Conservation (phyloP, 1,139 yeast species). For the Wickerhamomyces sp. region DNA sequence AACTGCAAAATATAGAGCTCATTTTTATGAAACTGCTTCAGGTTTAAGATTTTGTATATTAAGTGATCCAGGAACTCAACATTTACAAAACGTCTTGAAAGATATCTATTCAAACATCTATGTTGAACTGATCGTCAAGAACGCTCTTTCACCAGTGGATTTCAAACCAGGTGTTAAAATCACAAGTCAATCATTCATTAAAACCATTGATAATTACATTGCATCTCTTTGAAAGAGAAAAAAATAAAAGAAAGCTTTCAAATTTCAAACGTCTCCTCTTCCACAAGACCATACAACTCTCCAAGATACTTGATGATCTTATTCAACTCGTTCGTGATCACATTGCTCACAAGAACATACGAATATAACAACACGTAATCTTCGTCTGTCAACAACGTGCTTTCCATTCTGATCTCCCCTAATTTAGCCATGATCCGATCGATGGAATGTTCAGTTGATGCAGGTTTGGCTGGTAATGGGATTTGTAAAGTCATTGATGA, state of each 20-base stretch:
- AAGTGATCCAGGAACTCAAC: slow-evolving; percentile 62
- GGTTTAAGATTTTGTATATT: slow-evolving; percentile 72
- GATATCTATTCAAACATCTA: slow-evolving; percentile 66
- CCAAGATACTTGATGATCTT: slow-evolving; percentile 49
- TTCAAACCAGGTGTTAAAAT: slow-evolving; percentile 39
- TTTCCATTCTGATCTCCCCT: slow-evolving; percentile 41
- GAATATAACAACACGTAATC: slow-evolving; percentile 76
- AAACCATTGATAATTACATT: slow-evolving; percentile 36
- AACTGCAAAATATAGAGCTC: slow-evolving; percentile 73
- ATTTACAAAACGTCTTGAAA: slow-evolving; percentile 54
- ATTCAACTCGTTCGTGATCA: slow-evolving; percentile 62
- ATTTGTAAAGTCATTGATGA: slow-evolving; percentile 72
- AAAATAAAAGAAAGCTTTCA: slow-evolving; percentile 4
- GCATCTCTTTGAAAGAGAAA: too few species aligned
- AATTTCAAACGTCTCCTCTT: slow-evolving; percentile 26
- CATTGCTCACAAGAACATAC: slow-evolving; percentile 65
- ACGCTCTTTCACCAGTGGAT: slow-evolving; percentile 52
- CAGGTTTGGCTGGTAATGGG: slow-evolving; percentile 73
- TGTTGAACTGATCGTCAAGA: slow-evolving; percentile 64
- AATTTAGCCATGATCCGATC: slow-evolving; percentile 64
- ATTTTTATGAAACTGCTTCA: slow-evolving; percentile 73
- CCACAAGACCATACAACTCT: slow-evolving; percentile 57
- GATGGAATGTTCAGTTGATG: slow-evolving; percentile 72
- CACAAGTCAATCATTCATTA: slow-evolving; percentile 39
- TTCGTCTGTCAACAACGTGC: slow-evolving; percentile 32